Evolutionary conservation across 2,329 filamentous ascomycete species (phyloP).

Genomic region (Fusarium incarnatum): DNA sequence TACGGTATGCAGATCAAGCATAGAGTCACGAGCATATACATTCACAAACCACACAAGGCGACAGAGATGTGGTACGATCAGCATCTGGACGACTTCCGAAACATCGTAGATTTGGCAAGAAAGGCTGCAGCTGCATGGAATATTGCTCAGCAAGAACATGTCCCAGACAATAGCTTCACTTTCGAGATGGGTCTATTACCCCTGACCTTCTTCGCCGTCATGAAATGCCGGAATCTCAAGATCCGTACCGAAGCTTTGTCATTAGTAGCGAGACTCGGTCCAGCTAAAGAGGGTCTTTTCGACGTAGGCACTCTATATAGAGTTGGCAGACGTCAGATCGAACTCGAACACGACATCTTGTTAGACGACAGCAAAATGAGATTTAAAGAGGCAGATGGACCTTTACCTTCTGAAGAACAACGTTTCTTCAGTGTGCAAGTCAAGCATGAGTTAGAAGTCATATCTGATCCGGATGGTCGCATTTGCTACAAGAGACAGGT

Average conservation of each 20-base stretch:
- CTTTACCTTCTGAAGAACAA: neutral
- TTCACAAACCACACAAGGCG: neutral
- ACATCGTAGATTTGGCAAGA: neutral
- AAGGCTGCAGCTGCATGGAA: neutral
- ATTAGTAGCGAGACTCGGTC: neutral
- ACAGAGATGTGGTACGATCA: slow-evolving; percentile 21
- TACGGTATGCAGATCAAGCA: slow-evolving; percentile 14
- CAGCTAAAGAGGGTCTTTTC: slow-evolving; percentile 14
- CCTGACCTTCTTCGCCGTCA: neutral
- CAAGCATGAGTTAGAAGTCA: slow-evolving; percentile 18
- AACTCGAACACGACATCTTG: neutral
- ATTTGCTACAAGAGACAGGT: slow-evolving; percentile 4
- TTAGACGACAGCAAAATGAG: neutral
- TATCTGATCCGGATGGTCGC: neutral
- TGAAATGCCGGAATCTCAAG: neutral
- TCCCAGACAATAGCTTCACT: neutral
- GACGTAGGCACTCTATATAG: slow-evolving; percentile 20
- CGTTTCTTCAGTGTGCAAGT: slow-evolving; percentile 7
- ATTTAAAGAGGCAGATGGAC: rapidly evolving
- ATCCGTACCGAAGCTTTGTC: neutral
- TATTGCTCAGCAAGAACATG: neutral
- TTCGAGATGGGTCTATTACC: slow-evolving; percentile 20
- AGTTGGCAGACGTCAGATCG: slow-evolving; percentile 12
- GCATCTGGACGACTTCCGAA: neutral
- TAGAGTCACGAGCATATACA: neutral